Percentiles rank a stretch among this genome's conserved stretches.
Evolutionary conservation across 495 filamentous ascomycete genomes (phyloP).

Genomic region (Tuber microsphaerosporum): DNA sequence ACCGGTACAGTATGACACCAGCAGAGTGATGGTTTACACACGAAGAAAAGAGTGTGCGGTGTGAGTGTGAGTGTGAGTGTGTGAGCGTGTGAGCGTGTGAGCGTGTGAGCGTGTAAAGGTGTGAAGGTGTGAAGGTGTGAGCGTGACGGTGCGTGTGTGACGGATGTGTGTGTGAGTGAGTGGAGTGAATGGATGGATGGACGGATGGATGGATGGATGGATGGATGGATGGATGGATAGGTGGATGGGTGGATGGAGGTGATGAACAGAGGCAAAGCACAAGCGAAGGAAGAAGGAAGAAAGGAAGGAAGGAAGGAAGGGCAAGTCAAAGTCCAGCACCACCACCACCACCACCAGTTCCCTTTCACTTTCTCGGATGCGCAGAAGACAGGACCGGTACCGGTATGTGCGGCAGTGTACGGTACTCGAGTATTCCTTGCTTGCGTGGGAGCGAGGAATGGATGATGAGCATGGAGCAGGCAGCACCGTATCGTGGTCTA

Average conservation of each 20-base stretch:
- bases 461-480: too few relatives aligned
- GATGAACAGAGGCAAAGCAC: slow-evolving; percentile 27
- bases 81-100: slow-evolving; percentile 15
- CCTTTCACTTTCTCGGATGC: not conserved
- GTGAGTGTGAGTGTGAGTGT: slow-evolving; percentile 17
- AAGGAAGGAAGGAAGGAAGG: not conserved
- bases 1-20: not conserved
- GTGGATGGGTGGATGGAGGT: not conserved
- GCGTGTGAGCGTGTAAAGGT: too few relatives aligned
- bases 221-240: not conserved
- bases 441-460: too few relatives aligned
- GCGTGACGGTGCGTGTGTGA: slow-evolving; percentile 15
- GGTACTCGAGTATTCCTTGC: too few relatives aligned
- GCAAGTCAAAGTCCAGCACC: not conserved
- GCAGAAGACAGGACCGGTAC: not conserved
- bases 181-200: not conserved
- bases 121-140: too few relatives aligned
- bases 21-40: not conserved
- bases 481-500: not conserved
- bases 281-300: not conserved
- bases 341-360: not conserved
- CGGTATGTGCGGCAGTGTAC: not conserved
- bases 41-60: slow-evolving; percentile 3
- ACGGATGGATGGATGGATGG: not conserved
- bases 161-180: slow-evolving; percentile 12